These are phyloP conservation scores for Leccinum uliginosum DNA, from an alignment of 768 basidiomycete species.

Conservation along the genomic window DNA sequence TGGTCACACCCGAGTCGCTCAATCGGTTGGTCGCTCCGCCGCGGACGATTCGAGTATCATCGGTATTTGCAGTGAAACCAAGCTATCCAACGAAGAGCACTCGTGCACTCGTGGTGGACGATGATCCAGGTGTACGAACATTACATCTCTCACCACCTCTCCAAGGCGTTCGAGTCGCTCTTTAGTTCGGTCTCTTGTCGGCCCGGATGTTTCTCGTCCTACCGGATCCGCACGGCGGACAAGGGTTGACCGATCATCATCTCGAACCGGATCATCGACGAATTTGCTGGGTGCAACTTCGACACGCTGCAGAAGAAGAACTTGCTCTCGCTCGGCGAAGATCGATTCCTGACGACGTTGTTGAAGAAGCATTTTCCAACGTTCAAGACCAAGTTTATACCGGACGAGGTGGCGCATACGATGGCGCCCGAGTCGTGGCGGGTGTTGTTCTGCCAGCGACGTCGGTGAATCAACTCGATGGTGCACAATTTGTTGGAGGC, in stretches of 20 bases:
- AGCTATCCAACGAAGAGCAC: slow-evolving; percentile 84
- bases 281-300: slow-evolving; percentile 88
- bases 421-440: slow-evolving; percentile 89
- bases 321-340: slow-evolving; percentile 78
- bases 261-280: slow-evolving; percentile 92
- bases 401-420: slow-evolving; percentile 85
- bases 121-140: slow-evolving; percentile 99
- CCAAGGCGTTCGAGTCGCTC: slow-evolving; percentile 90
- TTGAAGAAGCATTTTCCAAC: slow-evolving; percentile 94
- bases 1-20: slow-evolving; percentile 84
- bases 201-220: slow-evolving; percentile 94
- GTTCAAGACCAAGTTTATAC: slow-evolving; percentile 92
- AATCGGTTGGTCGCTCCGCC: slow-evolving; percentile 87
- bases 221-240: slow-evolving; percentile 90
- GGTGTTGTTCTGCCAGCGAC: slow-evolving; percentile 85
- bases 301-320: slow-evolving; percentile 98
- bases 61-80: slow-evolving; percentile 93
- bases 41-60: slow-evolving; percentile 88
- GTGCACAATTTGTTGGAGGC: slow-evolving; percentile 91
- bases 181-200: slow-evolving; percentile 95
- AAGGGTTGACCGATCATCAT: slow-evolving; percentile 96
- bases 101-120: slow-evolving; percentile 99
- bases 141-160: slow-evolving; percentile 90
- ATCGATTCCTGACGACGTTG: slow-evolving; percentile 84
- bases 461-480: slow-evolving; percentile 97